These are phyloP conservation scores for Xylaria telfairii DNA, from an alignment of 495 filamentous ascomycete genomes.

Conservation along the genomic window DNA sequence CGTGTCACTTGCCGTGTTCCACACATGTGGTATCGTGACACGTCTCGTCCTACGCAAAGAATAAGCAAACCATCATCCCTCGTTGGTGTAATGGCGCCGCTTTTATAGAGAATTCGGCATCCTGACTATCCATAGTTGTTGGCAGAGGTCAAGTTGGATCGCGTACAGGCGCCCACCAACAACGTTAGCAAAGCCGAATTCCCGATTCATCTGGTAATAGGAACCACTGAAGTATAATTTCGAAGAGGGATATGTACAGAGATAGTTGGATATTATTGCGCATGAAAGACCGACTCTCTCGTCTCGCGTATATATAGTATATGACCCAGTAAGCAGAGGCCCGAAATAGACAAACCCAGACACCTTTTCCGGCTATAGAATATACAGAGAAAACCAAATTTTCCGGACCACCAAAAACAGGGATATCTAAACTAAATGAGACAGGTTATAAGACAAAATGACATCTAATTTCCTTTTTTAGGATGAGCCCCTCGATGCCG, in stretches of 20 bases:
- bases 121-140: neutral
- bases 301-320: neutral
- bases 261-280: slow-evolving; percentile 12
- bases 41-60: neutral
- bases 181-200: neutral
- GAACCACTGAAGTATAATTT: neutral
- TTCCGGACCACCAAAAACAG: slow-evolving; percentile 1
- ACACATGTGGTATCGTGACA: neutral
- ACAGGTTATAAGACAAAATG: neutral
- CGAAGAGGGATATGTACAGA: neutral
- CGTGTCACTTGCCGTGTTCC: neutral
- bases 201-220: neutral
- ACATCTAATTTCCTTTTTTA: neutral
- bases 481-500: slow-evolving; percentile 15
- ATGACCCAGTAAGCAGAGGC: neutral
- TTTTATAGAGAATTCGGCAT: neutral
- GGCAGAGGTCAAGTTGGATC: neutral
- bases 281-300: too few species aligned
- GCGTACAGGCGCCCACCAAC: neutral
- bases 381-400: slow-evolving; percentile 1
- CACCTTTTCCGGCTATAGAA: neutral
- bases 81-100: neutral
- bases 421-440: slow-evolving; percentile 14
- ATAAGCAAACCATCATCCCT: neutral
- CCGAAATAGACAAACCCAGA: neutral